These are phyloP conservation scores for Jacaranda mimosifolia DNA, from an alignment of 257 asterid genomes.

Conservation along the genomic window DNA sequence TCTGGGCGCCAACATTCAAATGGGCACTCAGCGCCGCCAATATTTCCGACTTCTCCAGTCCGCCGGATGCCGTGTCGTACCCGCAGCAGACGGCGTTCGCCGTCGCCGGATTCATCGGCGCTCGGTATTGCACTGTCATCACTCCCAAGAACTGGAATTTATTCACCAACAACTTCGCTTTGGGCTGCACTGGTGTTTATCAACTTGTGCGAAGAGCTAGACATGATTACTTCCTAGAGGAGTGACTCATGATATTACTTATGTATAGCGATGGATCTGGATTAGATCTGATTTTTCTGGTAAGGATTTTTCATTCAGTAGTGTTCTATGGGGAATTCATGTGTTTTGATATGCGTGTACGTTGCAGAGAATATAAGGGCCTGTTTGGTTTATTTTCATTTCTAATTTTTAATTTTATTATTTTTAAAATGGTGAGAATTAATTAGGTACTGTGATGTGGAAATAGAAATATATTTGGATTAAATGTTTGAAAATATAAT, in stretches of 20 bases:
- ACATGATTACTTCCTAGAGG: constrained; percentile 26
- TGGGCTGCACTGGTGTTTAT: constrained; percentile 49
- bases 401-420: no score
- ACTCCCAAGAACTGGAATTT: constrained; percentile 53
- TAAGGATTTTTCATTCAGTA: no score
- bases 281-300: no score
- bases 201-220: constrained; percentile 40
- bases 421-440: no score
- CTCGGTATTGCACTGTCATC: constrained; percentile 51
- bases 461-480: no score
- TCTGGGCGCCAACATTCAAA: constrained; percentile 58
- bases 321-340: no score
- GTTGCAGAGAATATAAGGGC: no score
- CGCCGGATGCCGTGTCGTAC: constrained; percentile 46
- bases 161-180: constrained; percentile 40
- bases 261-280: neutral
- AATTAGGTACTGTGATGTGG: no score
- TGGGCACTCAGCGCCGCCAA: constrained; percentile 44
- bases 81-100: constrained; percentile 52
- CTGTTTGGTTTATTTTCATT: no score
- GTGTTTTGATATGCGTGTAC: no score
- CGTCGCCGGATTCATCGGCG: constrained; percentile 44
- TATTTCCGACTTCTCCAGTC: constrained; percentile 44
- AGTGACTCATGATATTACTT: neutral
- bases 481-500: no score